Evolutionary conservation across 257 asterid genomes (phyloP).

Genomic region (Thymus mandschuricus): DNA sequence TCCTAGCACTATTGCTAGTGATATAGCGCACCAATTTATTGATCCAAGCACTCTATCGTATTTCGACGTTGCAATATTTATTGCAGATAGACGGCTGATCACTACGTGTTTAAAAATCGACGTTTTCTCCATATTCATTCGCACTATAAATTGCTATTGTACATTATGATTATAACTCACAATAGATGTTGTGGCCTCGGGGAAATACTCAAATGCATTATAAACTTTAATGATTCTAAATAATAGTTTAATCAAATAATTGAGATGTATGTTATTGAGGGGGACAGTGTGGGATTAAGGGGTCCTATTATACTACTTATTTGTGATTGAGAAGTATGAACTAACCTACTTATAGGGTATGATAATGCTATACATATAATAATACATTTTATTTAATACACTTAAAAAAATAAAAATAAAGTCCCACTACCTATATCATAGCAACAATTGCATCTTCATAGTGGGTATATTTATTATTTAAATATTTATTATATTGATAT

Average conservation of each 20-base stretch:
- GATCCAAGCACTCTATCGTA: no score
- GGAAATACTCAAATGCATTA: background rate
- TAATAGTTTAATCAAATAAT: background rate
- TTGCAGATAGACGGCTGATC: no score
- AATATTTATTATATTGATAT: background rate
- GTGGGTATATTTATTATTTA: background rate
- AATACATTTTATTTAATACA: background rate
- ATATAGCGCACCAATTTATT: background rate
- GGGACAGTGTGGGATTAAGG: constrained; percentile 22
- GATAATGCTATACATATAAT: constrained; percentile 20
- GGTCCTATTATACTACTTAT: background rate
- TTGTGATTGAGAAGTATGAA: constrained; percentile 34
- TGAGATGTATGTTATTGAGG: constrained; percentile 32
- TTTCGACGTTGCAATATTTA: no score
- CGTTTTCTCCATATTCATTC: no score
- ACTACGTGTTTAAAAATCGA: no score
- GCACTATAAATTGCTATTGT: no score
- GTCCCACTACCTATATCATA: constrained; percentile 5
- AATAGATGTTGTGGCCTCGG: background rate
- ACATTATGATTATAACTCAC: no score
- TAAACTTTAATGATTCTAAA: background rate
- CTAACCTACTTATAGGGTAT: constrained; percentile 35
- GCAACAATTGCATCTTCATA: background rate
- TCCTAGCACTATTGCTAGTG: background rate
- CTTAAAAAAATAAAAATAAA: background rate